A percentile compares a stretch with the other conserved stretches of the same genome.
phyloP scores from a whole-genome alignment of 805 yeast species.

The Tetrapisispora pingtungensis region DNA sequence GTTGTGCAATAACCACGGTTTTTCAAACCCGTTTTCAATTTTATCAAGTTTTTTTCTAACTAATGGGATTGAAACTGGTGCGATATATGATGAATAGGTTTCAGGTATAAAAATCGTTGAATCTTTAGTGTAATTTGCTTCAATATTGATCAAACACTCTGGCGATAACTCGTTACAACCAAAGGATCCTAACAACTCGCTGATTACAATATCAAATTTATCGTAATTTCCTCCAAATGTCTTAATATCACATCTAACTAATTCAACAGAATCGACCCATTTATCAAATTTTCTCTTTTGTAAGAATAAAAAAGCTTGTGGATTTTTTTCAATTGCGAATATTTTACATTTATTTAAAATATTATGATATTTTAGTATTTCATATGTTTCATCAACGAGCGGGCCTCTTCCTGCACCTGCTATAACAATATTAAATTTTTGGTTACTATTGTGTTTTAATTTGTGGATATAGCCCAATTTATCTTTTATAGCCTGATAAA shows the following conservation, averaged over 20 bases:
- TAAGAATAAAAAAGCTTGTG: conserved; percentile 45
- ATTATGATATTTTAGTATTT: conserved; percentile 31
- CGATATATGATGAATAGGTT: conserved; percentile 46
- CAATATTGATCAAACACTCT: conserved; percentile 51
- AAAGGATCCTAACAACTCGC: conserved; percentile 82
- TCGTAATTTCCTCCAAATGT: conserved; percentile 32
- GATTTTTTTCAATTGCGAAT: conserved; percentile 65
- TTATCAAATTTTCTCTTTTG: conserved; percentile 36
- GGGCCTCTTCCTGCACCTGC: conserved; percentile 91
- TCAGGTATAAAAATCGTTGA: conserved; percentile 54
- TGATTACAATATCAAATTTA: conserved; percentile 50
- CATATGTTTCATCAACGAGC: conserved; percentile 45
- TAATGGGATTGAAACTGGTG: conserved; percentile 58
- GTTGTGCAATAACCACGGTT: conserved; percentile 38
- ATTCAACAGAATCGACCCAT: conserved; percentile 45
- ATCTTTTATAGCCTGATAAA: conserved; percentile 41
- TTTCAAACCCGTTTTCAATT: conserved; percentile 26
- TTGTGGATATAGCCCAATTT: conserved; percentile 12
- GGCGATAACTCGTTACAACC: conserved; percentile 90
- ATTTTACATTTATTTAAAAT: conserved; percentile 25
- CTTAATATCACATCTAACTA: conserved; percentile 53
- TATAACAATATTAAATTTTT: conserved; percentile 38
- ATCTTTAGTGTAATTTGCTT: conserved; percentile 30
- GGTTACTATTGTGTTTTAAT: not conserved
- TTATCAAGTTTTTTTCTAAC: conserved; percentile 32